phyloP scores from a whole-genome alignment of 139 green algal species.

The Nannochloris sp. region DNA sequence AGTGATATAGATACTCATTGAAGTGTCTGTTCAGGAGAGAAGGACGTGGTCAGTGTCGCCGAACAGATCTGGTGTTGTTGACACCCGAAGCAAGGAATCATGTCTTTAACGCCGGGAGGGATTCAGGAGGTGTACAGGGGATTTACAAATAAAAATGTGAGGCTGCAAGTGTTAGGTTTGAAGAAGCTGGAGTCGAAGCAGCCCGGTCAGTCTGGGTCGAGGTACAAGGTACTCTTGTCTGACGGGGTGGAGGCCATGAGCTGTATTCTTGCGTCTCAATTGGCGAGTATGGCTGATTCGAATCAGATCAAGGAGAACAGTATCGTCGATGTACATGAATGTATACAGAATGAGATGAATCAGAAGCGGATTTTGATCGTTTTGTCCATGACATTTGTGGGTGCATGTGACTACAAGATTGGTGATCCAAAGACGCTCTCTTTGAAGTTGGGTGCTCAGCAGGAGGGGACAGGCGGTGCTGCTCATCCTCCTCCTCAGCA shows the following conservation, averaged over 20 bases:
- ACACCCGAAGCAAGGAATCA: not conserved
- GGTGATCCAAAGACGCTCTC: constrained; percentile 7
- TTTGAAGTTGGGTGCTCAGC: not conserved
- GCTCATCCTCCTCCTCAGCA: not conserved
- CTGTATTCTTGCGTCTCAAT: constrained; percentile 73
- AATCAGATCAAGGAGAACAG: constrained; percentile 31
- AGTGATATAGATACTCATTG: too few relatives aligned
- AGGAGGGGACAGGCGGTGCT: not conserved
- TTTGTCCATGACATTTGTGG: constrained; percentile 11
- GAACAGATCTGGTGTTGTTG: too few relatives aligned
- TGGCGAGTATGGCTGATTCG: constrained; percentile 45
- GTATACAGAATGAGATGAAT: constrained; percentile 19
- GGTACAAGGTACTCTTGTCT: constrained; percentile 49
- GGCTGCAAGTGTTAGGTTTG: constrained; percentile 5
- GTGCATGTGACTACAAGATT: constrained; percentile 2
- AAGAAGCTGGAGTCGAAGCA: constrained; percentile 25
- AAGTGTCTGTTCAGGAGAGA: too few relatives aligned
- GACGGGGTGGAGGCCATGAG: constrained; percentile 41
- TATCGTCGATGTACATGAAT: constrained; percentile 55
- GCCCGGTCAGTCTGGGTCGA: not conserved
- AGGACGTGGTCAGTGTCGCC: too few relatives aligned
- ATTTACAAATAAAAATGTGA: not conserved
- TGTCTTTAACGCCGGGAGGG: constrained; percentile 16
- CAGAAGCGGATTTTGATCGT: constrained; percentile 35
- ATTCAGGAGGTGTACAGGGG: constrained; percentile 23